Percentiles rank a stretch among this genome's conserved stretches.
These are phyloP conservation scores for Trichoderma afroharzianum DNA, from an alignment of 2,329 filamentous ascomycete genomes.

Conservation along the genomic window DNA sequence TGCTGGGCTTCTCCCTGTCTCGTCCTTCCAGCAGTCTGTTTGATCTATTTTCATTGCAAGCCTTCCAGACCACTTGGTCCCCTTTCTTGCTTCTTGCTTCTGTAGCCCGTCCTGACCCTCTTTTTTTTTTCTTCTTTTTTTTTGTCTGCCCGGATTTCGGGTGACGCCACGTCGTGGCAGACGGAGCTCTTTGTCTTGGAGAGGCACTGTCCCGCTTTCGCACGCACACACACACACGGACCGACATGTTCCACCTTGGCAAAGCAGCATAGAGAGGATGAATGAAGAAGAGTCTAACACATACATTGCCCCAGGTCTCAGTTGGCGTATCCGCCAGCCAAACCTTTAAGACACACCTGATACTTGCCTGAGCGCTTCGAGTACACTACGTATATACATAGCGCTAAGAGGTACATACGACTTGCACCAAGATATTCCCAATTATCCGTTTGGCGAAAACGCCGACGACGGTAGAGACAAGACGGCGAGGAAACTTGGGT, in stretches of 20 bases:
- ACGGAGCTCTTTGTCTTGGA: background rate
- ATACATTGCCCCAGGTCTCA: constrained; percentile 12
- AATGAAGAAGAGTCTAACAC: constrained; percentile 13
- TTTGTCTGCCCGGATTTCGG: background rate
- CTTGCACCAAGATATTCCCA: background rate
- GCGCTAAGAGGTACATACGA: background rate
- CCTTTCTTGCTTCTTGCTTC: background rate
- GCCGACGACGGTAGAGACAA: background rate
- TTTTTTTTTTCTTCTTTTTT: background rate
- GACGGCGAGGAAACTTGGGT: background rate
- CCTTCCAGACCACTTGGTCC: background rate
- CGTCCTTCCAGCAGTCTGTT: background rate
- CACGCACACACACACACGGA: background rate
- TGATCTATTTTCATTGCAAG: background rate
- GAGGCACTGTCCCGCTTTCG: constrained; percentile 10
- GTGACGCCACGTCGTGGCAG: constrained; percentile 3
- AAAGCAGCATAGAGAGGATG: background rate
- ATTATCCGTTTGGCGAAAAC: background rate
- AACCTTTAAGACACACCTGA: background rate
- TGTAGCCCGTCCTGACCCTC: background rate
- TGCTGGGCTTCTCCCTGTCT: background rate
- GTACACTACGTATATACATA: background rate
- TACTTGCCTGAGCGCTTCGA: background rate
- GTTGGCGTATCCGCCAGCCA: background rate
- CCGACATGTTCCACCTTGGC: background rate